Evolutionary conservation across 2,329 filamentous ascomycete species (phyloP).

Genomic region (Fusarium goolgardi): DNA sequence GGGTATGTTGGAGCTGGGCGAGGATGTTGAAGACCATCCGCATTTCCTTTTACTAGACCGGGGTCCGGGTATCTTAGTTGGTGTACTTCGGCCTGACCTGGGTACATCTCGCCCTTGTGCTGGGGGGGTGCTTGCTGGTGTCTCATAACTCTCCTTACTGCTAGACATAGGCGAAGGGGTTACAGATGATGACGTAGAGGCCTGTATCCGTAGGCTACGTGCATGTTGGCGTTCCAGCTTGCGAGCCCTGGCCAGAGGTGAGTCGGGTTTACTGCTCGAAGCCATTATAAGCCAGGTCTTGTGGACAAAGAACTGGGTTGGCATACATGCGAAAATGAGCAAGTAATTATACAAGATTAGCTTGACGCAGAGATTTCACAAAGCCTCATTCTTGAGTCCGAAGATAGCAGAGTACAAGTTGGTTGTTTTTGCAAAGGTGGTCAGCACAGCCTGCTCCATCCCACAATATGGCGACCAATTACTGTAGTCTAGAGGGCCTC

Average conservation of each 20-base stretch:
- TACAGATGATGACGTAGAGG: background rate
- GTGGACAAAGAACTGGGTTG: too few species aligned
- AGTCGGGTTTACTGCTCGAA: background rate
- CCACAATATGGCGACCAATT: background rate
- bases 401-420: background rate
- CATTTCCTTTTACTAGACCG: too few species aligned
- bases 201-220: rapidly evolving
- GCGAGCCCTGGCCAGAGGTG: too few species aligned
- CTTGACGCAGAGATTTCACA: rapidly evolving
- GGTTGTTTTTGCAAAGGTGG: background rate
- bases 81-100: background rate
- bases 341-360: background rate
- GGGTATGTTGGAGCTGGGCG: too few species aligned
- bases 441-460: slow-evolving; percentile 1
- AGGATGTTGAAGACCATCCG: too few species aligned
- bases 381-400: background rate
- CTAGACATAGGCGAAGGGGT: background rate
- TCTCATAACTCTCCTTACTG: rapidly evolving
- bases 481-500: background rate
- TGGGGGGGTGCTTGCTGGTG: too few species aligned
- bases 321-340: rapidly evolving
- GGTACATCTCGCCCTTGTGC: too few species aligned
- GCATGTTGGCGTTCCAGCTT: rapidly evolving
- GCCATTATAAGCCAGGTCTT: background rate
- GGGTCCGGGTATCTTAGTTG: background rate